Evolutionary conservation across 768 basidiomycete species (phyloP).

Genomic region (Russula ochroleuca): DNA sequence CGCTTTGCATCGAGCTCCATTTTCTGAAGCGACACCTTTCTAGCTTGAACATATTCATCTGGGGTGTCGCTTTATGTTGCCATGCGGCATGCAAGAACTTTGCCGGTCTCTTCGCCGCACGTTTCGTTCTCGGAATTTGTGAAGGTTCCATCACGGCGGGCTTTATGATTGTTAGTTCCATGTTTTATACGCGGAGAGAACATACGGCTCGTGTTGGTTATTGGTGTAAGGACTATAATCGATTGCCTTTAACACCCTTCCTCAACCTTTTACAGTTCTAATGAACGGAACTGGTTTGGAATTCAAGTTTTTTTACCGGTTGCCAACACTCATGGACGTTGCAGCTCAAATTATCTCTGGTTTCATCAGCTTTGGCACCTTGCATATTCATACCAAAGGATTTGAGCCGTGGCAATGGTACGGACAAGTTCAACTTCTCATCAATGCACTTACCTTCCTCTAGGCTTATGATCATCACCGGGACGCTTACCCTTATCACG

Average conservation of each 20-base stretch:
- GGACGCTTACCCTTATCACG: conserved; percentile 50
- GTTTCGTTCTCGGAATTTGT: conserved; percentile 66
- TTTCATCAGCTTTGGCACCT: conserved; percentile 60
- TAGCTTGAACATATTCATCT: conserved; percentile 62
- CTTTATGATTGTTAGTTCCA: conserved; percentile 69
- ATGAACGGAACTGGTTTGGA: conserved; percentile 67
- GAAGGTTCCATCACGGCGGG: conserved; percentile 71
- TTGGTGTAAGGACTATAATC: conserved; percentile 55
- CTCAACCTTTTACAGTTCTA: conserved; percentile 44
- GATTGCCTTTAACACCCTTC: not conserved
- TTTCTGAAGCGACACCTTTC: not conserved
- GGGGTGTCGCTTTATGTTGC: conserved; percentile 54
- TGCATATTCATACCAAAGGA: conserved; percentile 53
- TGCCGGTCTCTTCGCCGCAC: conserved; percentile 55
- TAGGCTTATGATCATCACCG: conserved; percentile 71
- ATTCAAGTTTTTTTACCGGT: not conserved
- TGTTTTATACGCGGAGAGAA: conserved; percentile 74
- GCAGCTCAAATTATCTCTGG: conserved; percentile 67
- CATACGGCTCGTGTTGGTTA: conserved; percentile 68
- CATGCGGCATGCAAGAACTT: conserved; percentile 75
- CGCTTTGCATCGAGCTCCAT: not conserved
- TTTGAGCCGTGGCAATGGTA: conserved; percentile 77
- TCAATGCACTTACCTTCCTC: conserved; percentile 2
- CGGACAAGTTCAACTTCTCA: conserved; percentile 9
- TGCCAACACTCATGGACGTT: not conserved